Conservation (phyloP, 2,329 filamentous ascomycete species). For the Chrysosporium queenslandicum region DNA sequence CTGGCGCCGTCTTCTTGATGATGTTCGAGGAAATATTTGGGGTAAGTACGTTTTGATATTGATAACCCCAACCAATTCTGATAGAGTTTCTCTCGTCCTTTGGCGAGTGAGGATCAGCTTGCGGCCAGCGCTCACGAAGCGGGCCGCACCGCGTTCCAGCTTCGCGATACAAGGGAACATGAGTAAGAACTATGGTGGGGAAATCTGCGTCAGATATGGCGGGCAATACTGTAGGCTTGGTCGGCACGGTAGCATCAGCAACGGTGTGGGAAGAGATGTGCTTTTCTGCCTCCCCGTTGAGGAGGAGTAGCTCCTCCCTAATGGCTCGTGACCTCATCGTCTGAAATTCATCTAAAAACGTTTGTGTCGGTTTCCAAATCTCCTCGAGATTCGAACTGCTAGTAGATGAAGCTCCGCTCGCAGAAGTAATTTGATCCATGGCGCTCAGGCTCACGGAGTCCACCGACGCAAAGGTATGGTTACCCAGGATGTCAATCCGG, state of each 20-base stretch:
- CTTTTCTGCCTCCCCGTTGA: constrained; percentile 51
- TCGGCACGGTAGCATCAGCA: constrained; percentile 47
- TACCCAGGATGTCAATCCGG: constrained; percentile 79
- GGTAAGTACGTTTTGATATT: constrained; percentile 91
- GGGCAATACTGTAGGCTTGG: constrained; percentile 15
- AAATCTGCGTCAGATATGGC: constrained; percentile 44
- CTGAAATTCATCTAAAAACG: constrained; percentile 63
- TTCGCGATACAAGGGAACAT: constrained; percentile 78
- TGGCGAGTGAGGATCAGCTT: constrained; percentile 47
- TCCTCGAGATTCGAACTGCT: constrained; percentile 44
- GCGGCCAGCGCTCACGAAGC: constrained; percentile 71
- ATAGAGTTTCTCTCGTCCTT: constrained; percentile 68
- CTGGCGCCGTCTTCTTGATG: constrained; percentile 60
- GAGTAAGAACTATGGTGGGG: constrained; percentile 79
- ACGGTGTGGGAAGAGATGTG: constrained; percentile 50
- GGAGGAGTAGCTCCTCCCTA: constrained; percentile 56
- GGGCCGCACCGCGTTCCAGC: constrained; percentile 81
- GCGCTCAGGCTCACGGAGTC: constrained; percentile 85
- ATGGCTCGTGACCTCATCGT: constrained; percentile 57
- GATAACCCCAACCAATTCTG: constrained; percentile 67
- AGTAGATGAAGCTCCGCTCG: constrained; percentile 39
- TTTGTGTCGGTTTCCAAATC: constrained; percentile 65
- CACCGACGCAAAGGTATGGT: constrained; percentile 89
- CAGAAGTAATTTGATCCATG: constrained; percentile 45
- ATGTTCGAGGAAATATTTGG: constrained; percentile 65